Percentiles rank a stretch among this genome's conserved stretches.
These are phyloP conservation scores for Hypomyces perniciosus DNA, from an alignment of 2,329 filamentous ascomycete genomes.

Conservation along the genomic window DNA sequence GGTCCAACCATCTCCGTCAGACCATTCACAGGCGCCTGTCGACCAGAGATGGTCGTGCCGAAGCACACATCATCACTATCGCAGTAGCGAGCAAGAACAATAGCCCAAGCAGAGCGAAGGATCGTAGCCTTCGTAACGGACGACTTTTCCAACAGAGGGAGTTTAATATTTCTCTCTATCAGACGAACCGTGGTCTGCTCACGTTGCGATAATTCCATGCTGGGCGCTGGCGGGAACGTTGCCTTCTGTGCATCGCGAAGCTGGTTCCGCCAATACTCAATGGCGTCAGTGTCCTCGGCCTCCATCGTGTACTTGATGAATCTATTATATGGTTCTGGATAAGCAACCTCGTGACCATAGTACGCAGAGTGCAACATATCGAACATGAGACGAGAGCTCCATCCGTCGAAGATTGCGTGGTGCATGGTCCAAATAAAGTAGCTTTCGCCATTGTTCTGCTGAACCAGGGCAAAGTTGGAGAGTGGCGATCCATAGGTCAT, in stretches of 20 bases:
- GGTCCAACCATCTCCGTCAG: slow-evolving; percentile 12
- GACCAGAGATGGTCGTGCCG: background rate
- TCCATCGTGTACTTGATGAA: slow-evolving; percentile 1
- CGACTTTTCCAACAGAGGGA: too few relatives aligned
- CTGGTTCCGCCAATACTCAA: background rate
- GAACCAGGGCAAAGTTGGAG: background rate
- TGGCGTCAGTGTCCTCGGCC: background rate
- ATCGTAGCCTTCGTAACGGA: background rate
- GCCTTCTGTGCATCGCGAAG: background rate
- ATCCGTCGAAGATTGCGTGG: slow-evolving; percentile 4
- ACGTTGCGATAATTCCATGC: background rate
- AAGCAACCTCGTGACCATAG: background rate
- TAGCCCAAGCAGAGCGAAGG: background rate
- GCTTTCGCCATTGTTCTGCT: background rate
- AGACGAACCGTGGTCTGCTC: background rate
- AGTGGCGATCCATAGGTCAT: slow-evolving; percentile 2
- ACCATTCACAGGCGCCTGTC: slow-evolving; percentile 4
- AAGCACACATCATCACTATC: background rate
- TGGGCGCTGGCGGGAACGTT: background rate
- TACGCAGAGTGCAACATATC: background rate
- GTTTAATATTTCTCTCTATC: background rate
- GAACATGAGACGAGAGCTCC: background rate
- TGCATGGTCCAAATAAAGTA: slow-evolving; percentile 8
- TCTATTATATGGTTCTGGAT: background rate
- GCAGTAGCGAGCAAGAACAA: background rate